Evolutionary conservation across 805 yeast species (phyloP), one percentile per base, ranked within the genome.

Genomic region (Yamadazyma philogaea): DNA sequence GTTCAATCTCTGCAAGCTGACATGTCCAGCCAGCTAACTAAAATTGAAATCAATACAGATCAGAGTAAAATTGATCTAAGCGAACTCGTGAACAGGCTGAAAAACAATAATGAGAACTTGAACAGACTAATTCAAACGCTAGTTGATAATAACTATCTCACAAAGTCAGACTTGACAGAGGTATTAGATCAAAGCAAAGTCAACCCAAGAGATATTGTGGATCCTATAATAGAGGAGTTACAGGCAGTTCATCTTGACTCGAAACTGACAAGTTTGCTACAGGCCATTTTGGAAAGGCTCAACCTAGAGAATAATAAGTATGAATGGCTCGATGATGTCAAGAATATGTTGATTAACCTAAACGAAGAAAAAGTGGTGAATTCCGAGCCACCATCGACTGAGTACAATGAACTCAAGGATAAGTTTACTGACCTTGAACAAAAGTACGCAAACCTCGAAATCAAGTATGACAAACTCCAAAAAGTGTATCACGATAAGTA

Each of bases 91-190:
- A 71, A 66, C 31, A 50, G 73, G 22, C 68, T 63, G 63, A 68
- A 64, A 50, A 67, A 64, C 48, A 68, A 69, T 47, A 67, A 69
- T 47, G 62, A 59, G 42, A 49, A 64, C 44, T 61, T 68, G 55
- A 66, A 60, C 43, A 60, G 57, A 45, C 53, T 68, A 31, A 56
- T 69, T 11, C 55, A 59, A 18, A 60, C 61, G 34, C 57, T 69
- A 21, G 61, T 68, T 8, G 49, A 53, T n/a, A 68, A 67, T 24
- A 40, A 32, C 17, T 20, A 27, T 21, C 26, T 30, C 42, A 37
- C 47, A 34, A 47, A 14, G 37, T 22, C 15, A 30, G 53, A 24
- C 52, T 53, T 20, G 45, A 44, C 21, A 22, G 50, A 15, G 53
- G 53, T 39, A 8, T 30, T 42, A 4, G 44, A 31, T 40, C 46